Evolutionary conservation across 2,329 filamentous ascomycete species (phyloP), one percentile per base, ranked within the genome.

Genomic region (Pyrenophora graminea): DNA sequence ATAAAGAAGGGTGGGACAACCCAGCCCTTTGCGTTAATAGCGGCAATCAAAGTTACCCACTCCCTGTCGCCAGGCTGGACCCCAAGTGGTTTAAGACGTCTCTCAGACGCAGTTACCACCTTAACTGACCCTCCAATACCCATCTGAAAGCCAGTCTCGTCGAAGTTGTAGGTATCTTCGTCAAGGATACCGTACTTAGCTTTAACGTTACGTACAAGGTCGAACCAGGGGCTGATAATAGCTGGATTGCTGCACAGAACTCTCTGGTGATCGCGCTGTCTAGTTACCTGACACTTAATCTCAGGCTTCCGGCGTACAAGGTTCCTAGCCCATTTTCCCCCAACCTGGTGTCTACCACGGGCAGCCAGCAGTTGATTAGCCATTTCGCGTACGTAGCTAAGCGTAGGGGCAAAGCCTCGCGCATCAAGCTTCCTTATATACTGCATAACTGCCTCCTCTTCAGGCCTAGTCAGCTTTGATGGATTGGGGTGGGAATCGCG

Each of bases 71-170:
- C 31, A 44, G 46, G 47, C 32, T 61, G 39, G 15, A 54, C 41
- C 13, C 37, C 25, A 18, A 45, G 18, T 34, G 37, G 51, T 30
- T 42, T 43, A 23, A 25, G 6, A 21, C 44, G 38, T 30, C 44
- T 51, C 23, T 50, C 34, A 31, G 41, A 52, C 10, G 32, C 44
- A 25, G 45, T 59, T n/a, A 56, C 49, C 6, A 56, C 47, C 32
- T 52, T 56, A 27, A 44, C 18, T 25, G 13, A 41, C 39, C 25
- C 39, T 45, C 15, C 23, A 34, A 60, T 31, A 17, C 58, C 55
- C 15, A 58, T 58, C 38, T 19, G 15, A 37, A 58, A 58, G 48
- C 51, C 40, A 48, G 51, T 58, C 42, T 58, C 44, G 23, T 25
- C 8, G 8, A 25, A 25, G 23, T 25, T 25, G 1, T 25, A 25